Conservation (phyloP, 1,284 basidiomycete species). For the Tausonia pullulans region DNA sequence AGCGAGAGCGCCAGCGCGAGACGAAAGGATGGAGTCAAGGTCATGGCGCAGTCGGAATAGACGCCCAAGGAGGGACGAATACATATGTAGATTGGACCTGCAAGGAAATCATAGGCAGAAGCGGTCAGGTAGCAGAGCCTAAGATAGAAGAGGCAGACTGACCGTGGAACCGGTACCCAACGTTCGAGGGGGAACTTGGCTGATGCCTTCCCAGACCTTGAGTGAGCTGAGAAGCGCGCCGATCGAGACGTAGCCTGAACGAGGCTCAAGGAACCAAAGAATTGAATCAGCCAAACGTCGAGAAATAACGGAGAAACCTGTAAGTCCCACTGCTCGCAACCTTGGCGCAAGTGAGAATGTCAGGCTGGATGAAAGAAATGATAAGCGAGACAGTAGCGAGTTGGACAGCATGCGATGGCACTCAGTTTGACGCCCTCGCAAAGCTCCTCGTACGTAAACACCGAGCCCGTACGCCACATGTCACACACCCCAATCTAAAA, state of each 20-base stretch:
- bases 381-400: neutral
- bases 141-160: no score
- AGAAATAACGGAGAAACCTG: no score
- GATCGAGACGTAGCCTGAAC: conserved; percentile 7
- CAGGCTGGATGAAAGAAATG: neutral
- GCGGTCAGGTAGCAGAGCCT: no score
- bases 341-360: conserved; percentile 6
- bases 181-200: no score
- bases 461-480: neutral
- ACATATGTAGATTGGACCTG: no score
- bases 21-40: no score
- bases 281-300: no score
- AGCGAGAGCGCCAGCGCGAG: neutral
- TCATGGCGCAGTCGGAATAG: no score
- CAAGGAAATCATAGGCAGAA: no score
- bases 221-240: neutral
- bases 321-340: neutral
- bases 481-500: conserved; percentile 65
- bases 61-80: no score
- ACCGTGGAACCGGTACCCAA: no score
- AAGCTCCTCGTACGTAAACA: conserved; percentile 2
- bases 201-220: no score
- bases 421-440: conserved; percentile 7
- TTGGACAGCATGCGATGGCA: neutral
- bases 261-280: neutral